Base-by-base conservation (phyloP, 352 stramenopile species). In the Pythium phragmiticola region DNA sequence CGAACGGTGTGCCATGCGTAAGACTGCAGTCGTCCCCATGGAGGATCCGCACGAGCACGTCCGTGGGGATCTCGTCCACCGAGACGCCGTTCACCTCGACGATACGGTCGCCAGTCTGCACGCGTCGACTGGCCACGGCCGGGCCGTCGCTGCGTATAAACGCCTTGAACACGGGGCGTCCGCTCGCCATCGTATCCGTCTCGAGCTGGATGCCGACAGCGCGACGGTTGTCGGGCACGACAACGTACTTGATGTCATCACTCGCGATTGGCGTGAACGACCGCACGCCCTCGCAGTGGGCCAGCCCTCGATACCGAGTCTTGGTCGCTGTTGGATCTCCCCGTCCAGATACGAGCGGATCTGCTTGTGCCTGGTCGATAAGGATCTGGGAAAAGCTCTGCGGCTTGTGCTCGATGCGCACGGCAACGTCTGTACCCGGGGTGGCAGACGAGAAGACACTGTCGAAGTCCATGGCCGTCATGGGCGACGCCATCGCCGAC, bases 131-230 rank as follows among this genome's bases (percentile, higher is more conserved):
- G 9, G 26, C 7, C n/a, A 63, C 2, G 11, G 61, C 58, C 16
- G 68, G 64, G 4, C 67, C 59, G 30, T 68, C 64, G 26, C 30
- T 68, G 51, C 74, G 71, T 11, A 65, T 30, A n/a, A 77, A 81
- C 16, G 39, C n/a, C 42, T 77, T 73, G 60, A 78, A 81, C 4
- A 77, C 58, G 5, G 68, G 61, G 8, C 58, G 63, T 14, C 66
- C 74, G 17, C 59, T 69, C 21, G 65, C 57, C 34, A 61, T 23
- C 55, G 75, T 59, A 34, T 81, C 74, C 1, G 74, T 81, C 68
- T 81, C 74, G 13, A 81, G 48, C 30, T 71, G 64, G 17, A 81
- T 67, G 3, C 71, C 71, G 1, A 77, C 50, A 0, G 65, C 36
- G 4, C 53, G 59, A 5, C 45, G 49, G 33, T 69, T 76, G 59